Base-by-base conservation (phyloP, 257 asterid genomes). In the Capsicum rhomboideum region DNA sequence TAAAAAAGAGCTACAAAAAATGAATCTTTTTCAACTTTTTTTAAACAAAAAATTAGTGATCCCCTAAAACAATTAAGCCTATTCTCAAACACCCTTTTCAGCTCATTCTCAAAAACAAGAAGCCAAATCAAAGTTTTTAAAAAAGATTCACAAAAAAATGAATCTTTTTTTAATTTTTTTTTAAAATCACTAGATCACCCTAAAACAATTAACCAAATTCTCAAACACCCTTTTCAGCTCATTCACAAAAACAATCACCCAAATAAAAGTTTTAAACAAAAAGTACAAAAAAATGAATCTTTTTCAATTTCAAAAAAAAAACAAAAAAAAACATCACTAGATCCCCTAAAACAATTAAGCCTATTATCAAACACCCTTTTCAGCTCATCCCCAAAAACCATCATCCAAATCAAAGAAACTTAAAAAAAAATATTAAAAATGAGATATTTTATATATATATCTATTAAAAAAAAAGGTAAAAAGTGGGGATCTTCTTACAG, bases 401-500 rank as follows among this genome's bases (percentile, higher is more conserved):
- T 14, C 21, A 75, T 13, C 79, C 56, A 72, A 34, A 72, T 21
- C 56, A 37, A 42, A 44, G n/a, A 40, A 37, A 84, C 67, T 23
- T n/a, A n/a, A 72, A 44, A 21, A 44, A 34, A 23, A 28, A 7
- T 13, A 13, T 28, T 2, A 28, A 13, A 64, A 64, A 63, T 2
- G 71, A 64, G 10, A 12, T 63, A 40, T 64, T 64, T 16, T 13
- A 16, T 2, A 26, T 11, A 12, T 83, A 89, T n/a, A n/a, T n/a
- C n/a, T n/a, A n/a, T n/a, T n/a, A 77, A 58, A 8, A 77, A 58
- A 8, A 49, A 21, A 26, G 42, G 71, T 64, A 28, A 64, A 64
- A 74, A 12, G 10, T n/a, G 59, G 37, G 80, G 59, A 75, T 75
- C 90, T 85, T 75, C 90, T 85, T 84, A 93, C 97, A 42, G 93